These are phyloP conservation scores for Gnomoniopsis sp. DNA, from an alignment of 2,329 filamentous ascomycete genomes.

Conservation along the genomic window DNA sequence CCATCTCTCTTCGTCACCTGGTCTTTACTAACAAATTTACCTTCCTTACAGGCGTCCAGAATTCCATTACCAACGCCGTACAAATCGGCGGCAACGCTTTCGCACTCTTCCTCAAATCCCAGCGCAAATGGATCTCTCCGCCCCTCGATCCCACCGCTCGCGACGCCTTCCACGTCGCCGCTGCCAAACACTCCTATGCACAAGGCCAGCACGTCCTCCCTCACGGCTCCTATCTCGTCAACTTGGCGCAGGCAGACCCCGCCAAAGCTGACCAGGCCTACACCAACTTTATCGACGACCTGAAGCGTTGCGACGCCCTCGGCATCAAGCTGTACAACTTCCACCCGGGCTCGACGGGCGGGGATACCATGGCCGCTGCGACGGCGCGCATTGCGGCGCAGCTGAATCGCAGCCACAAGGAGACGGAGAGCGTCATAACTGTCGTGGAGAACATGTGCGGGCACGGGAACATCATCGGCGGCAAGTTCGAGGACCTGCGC, in stretches of 20 bases:
- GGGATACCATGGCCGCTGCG: conserved; percentile 63
- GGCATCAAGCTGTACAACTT: conserved; percentile 97
- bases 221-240: conserved; percentile 95
- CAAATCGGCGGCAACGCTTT: conserved; percentile 90
- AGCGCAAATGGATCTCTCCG: conserved; percentile 90
- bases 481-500: conserved; percentile 78
- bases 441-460: conserved; percentile 96
- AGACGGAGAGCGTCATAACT: conserved; percentile 73
- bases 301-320: conserved; percentile 78
- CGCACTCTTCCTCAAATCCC: conserved; percentile 92
- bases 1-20: no score
- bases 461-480: conserved; percentile 81
- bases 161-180: conserved; percentile 66
- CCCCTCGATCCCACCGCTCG: conserved; percentile 66
- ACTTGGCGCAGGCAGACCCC: conserved; percentile 80
- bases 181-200: conserved; percentile 68
- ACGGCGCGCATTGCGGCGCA: conserved; percentile 76
- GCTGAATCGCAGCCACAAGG: conserved; percentile 77
- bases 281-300: conserved; percentile 79
- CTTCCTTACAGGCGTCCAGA: conserved; percentile 69
- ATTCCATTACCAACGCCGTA: conserved; percentile 73
- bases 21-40: conserved; percentile 2
- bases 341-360: conserved; percentile 82
- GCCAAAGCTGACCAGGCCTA: conserved; percentile 85
- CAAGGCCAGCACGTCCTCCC: conserved; percentile 73